Conservation (phyloP, 2,329 filamentous ascomycete genomes). For the Paecilomyces dactylethromorphus region DNA sequence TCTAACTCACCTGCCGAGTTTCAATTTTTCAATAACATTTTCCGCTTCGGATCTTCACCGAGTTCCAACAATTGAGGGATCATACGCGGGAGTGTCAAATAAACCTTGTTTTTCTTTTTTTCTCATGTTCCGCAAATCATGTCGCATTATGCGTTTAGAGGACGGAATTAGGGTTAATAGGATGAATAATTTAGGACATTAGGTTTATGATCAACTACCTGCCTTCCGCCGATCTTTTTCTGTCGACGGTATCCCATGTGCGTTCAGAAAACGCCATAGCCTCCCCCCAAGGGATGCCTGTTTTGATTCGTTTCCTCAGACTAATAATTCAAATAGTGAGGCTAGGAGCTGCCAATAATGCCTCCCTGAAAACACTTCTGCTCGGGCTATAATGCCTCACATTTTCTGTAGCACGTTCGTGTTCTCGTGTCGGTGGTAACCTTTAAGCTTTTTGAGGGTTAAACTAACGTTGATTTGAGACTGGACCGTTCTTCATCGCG, state of each 20-base stretch:
- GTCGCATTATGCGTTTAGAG: background rate
- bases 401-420: background rate
- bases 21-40: background rate
- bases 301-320: background rate
- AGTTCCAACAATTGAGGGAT: background rate
- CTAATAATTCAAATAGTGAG: background rate
- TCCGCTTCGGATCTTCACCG: background rate
- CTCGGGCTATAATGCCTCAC: background rate
- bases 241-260: background rate
- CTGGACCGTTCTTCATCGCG: too few relatives aligned
- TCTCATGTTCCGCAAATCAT: background rate
- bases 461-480: background rate
- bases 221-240: background rate
- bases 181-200: background rate
- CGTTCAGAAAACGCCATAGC: too few relatives aligned
- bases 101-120: background rate
- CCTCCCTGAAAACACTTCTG: background rate
- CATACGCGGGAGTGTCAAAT: background rate
- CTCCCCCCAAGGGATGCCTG: background rate
- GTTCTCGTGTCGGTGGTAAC: too few relatives aligned
- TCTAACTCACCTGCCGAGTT: background rate
- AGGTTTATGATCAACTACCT: background rate
- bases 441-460: background rate
- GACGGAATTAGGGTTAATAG: background rate
- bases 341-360: background rate